Base-by-base conservation (phyloP, 2,329 filamentous ascomycete species). In the Ophiostoma novo-ulmi region DNA sequence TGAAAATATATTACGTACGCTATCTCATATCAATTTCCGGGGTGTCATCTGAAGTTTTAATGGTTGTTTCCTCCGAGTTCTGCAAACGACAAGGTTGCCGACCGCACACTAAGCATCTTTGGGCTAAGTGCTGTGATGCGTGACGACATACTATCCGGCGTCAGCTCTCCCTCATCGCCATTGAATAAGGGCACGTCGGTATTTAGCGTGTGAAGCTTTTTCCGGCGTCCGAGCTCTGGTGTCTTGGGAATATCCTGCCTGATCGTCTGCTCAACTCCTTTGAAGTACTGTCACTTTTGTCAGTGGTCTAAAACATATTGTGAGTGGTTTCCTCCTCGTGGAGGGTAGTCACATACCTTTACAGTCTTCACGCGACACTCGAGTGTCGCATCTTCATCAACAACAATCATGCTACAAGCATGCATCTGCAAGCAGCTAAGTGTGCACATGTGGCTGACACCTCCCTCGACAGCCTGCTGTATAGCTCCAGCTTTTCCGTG, bases 401-500 rank as follows among this genome's bases (percentile, higher is more conserved):
- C 89, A 13, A 92, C 89, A 65, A 93, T 85, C 81, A 92, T 85
- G 67, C 89, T 87, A 75, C 90, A 88, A 1, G 86, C 87, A 77
- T 93, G 91, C 75, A 92, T 79, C 78, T 93, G 91, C 73, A 93
- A 81, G 67, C 86, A 86, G 1, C 89, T 91, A 2, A 92, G 83
- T 0, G 91, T 92, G 89, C 90, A 93, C 88, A 92, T 91, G 80
- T 92, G 90, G 77, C 90, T 92, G 69, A 93, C 84, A 44, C 88
- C 89, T 41, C 87, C 88, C 77, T 93, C 91, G 71, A 93, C 85
- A 71, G 89, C 90, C 75, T 87, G 87, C 76, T 91, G 88, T 71
- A 93, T 80, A 3, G 91, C 90, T 20, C 88, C 78, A 0, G 90
- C 86, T 77, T 93, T 93, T 80, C 89, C 87, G 6, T 89, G 85